phyloP scores from a whole-genome alignment of 176 grass and related monocot species.

The Lolium rigidum region DNA sequence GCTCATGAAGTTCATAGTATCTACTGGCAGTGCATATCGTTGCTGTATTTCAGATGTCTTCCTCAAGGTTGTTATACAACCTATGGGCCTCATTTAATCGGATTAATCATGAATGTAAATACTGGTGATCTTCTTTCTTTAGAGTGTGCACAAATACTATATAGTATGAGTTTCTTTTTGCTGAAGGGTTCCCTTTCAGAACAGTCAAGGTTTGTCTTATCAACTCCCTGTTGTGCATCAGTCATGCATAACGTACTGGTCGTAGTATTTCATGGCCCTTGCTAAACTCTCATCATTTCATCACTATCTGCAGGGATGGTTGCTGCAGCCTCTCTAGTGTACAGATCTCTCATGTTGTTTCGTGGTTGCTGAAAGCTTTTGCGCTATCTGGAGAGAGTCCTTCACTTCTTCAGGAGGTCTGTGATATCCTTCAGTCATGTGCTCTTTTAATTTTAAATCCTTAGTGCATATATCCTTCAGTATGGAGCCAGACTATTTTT shows the following conservation, averaged over 20 bases:
- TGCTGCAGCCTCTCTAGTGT: constrained; percentile 70
- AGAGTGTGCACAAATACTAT: constrained; percentile 76
- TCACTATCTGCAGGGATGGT: constrained; percentile 50
- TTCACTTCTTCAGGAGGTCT: constrained; percentile 79
- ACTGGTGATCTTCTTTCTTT: constrained; percentile 53
- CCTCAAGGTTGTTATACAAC: constrained; percentile 51
- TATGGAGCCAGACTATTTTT: too few species aligned
- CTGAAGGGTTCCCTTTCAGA: constrained; percentile 67
- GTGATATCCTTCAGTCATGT: constrained; percentile 30
- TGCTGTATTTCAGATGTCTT: constrained; percentile 63
- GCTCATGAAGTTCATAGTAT: constrained; percentile 74
- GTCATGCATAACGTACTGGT: constrained; percentile 9
- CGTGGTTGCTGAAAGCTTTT: constrained; percentile 84
- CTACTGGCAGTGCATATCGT: constrained; percentile 70
- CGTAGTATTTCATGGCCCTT: constrained; percentile 1
- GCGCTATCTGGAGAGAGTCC: constrained; percentile 68
- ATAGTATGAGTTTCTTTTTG: constrained; percentile 69
- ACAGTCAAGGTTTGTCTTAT: constrained; percentile 61
- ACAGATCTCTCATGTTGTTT: constrained; percentile 55
- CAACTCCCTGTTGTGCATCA: background rate
- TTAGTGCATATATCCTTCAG: constrained; percentile 13
- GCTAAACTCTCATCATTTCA: constrained; percentile 26
- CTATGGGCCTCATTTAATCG: constrained; percentile 49
- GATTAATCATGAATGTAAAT: constrained; percentile 55
- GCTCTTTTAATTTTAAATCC: background rate